Evolutionary conservation across 257 asterid genomes (phyloP).

Genomic region (Parsonsia alboflavescens): DNA sequence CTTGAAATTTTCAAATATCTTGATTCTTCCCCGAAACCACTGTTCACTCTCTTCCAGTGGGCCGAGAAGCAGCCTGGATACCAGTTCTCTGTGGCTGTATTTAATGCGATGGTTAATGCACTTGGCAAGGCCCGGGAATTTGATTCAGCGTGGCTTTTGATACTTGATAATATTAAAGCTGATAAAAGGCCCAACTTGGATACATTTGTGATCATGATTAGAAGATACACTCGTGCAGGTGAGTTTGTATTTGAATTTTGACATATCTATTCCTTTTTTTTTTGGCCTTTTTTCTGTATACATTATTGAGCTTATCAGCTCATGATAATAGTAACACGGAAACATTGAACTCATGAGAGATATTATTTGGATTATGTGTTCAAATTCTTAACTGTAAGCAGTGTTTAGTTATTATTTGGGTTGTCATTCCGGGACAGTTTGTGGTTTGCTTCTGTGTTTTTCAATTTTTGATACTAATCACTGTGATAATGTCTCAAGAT

Average conservation of each 20-base stretch:
- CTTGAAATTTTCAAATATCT: slow-evolving; percentile 46
- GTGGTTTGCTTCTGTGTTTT: too few relatives aligned
- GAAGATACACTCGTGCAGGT: slow-evolving; percentile 85
- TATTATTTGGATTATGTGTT: not conserved
- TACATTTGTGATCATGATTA: slow-evolving; percentile 58
- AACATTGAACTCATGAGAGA: not conserved
- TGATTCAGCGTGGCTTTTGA: slow-evolving; percentile 68
- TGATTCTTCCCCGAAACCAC: slow-evolving; percentile 62
- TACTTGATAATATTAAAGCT: slow-evolving; percentile 37
- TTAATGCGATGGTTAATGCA: slow-evolving; percentile 60
- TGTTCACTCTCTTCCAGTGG: slow-evolving; percentile 63
- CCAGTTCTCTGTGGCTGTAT: slow-evolving; percentile 35
- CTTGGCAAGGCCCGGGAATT: slow-evolving; percentile 71
- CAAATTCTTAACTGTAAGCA: not conserved
- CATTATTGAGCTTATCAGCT: not conserved
- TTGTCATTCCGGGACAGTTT: too few relatives aligned
- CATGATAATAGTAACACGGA: not conserved
- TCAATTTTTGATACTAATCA: not conserved
- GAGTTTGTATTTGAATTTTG: not conserved
- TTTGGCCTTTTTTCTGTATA: not conserved
- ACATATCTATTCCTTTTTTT: not conserved
- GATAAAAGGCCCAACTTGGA: slow-evolving; percentile 41
- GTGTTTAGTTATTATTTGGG: not conserved
- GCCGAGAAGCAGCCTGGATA: slow-evolving; percentile 51
- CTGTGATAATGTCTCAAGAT: not conserved